Evolutionary conservation across 2,329 filamentous ascomycete species (phyloP), one percentile per base, ranked within the genome.

Genomic region (Akanthomyces muscarius): DNA sequence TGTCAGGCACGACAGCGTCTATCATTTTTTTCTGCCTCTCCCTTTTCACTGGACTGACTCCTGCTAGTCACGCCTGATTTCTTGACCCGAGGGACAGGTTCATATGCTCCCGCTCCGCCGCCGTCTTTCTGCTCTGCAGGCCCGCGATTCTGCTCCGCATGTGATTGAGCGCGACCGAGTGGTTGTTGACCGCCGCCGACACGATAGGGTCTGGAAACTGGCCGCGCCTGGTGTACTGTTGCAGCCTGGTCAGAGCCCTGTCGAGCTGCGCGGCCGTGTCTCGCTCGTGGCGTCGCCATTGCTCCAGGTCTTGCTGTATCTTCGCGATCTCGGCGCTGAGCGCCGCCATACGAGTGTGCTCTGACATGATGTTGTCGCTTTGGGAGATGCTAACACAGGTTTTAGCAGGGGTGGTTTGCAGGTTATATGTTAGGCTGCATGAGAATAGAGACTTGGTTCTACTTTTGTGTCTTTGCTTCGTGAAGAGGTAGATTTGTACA

Each of bases 101-200:
- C 13, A 3, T 21, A 3, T 54, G 28, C 58, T 61, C 50, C 21
- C 4, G 5, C 28, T 61, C 48, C 1, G 38, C 38, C 4, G 16
- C 21, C 1, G 25, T 25, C n/a, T 38, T 54, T 28, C 21, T 42
- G 4, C 23, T n/a, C 7, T 6, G 28, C n/a, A 54, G 25, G 5
- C 11, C 8, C 6, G n/a, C 14, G 8, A 61, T 25, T 25, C 11
- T 45, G 14, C 28, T 53, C 2, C 42, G 48, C 1, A 61, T 45
- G 13, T n/a, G 10, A 48, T 61, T 61, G 11, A 54, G 50, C 28
- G 50, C 58, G n/a, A 36, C n/a, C 25, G 50, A 23, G 50, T 54
- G 50, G 30, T 47, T 53, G 50, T 61, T 61, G 41, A 61, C 48
- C 5, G 58, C 58, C 1, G 28, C 50, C 4, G 33, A 28, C 16